Conservation (phyloP, 768 basidiomycete genomes). For the Hericium coralloides region DNA sequence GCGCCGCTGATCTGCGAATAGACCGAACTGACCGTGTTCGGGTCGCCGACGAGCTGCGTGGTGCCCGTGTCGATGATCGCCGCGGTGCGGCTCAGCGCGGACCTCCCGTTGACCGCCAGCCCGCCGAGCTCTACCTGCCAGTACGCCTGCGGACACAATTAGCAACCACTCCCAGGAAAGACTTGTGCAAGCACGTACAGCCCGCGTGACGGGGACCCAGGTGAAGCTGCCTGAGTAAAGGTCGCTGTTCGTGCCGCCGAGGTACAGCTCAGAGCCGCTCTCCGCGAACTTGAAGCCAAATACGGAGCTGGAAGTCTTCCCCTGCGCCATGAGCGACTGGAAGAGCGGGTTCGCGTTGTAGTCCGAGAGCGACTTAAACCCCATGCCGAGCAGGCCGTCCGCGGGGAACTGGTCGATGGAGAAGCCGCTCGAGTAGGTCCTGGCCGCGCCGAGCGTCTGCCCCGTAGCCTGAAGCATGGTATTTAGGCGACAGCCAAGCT, state of each 20-base stretch:
- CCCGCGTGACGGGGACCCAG: not conserved
- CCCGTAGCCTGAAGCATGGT: conserved; percentile 19
- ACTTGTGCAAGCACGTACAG: conserved; percentile 7
- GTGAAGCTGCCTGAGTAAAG: conserved; percentile 8
- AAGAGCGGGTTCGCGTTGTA: conserved; percentile 19
- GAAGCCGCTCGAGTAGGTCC: conserved; percentile 27
- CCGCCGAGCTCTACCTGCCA: conserved; percentile 18
- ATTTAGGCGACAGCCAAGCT: not conserved
- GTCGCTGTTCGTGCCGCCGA: conserved; percentile 10
- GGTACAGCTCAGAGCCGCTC: conserved; percentile 26
- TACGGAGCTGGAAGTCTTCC: conserved; percentile 23
- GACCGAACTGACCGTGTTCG: conserved; percentile 13
- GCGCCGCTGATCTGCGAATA: conserved; percentile 21
- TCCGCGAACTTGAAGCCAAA: conserved; percentile 42
- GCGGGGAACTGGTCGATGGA: conserved; percentile 17
- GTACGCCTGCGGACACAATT: conserved; percentile 8
- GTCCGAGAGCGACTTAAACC: conserved; percentile 18
- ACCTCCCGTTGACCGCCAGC: conserved; percentile 6
- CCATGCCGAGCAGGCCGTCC: conserved; percentile 38
- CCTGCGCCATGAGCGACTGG: conserved; percentile 34
- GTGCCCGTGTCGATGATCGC: conserved; percentile 24
- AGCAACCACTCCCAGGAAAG: too few relatives aligned
- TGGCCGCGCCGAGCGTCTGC: conserved; percentile 38
- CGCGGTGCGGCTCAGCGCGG: conserved; percentile 2
- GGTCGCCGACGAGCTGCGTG: conserved; percentile 21